A percentile compares a stretch with the other conserved stretches of the same genome.
These are phyloP conservation scores for Fonsecaea multimorphosa DNA, from an alignment of 2,329 filamentous ascomycete species.

Conservation along the genomic window DNA sequence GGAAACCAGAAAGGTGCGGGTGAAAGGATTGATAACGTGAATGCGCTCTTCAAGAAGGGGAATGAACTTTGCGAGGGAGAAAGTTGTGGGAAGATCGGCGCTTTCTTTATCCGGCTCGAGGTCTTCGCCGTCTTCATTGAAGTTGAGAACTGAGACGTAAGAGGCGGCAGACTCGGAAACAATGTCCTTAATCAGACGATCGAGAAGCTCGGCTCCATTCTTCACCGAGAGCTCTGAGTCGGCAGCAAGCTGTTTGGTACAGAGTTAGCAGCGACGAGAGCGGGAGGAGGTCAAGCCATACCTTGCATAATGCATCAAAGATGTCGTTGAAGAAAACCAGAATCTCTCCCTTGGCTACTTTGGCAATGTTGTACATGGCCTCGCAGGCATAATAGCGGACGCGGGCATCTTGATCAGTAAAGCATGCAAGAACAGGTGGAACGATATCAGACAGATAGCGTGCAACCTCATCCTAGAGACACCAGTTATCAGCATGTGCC, in stretches of 20 bases:
- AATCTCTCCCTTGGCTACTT: slow-evolving; percentile 97
- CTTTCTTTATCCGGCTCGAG: slow-evolving; percentile 47
- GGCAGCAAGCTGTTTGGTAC: slow-evolving; percentile 73
- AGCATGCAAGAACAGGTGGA: slow-evolving; percentile 94
- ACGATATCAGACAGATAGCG: slow-evolving; percentile 93
- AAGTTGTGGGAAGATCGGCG: slow-evolving; percentile 76
- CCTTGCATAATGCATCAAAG: slow-evolving; percentile 96
- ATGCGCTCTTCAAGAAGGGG: slow-evolving; percentile 93
- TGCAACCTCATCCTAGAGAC: slow-evolving; percentile 74
- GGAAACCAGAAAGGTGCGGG: slow-evolving; percentile 89
- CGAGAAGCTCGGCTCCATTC: slow-evolving; percentile 93
- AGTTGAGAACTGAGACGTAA: slow-evolving; percentile 87
- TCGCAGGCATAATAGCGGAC: slow-evolving; percentile 98
- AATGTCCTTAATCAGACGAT: slow-evolving; percentile 94
- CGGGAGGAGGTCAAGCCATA: slow-evolving; percentile 49
- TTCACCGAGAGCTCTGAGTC: slow-evolving; percentile 97
- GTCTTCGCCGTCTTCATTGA: slow-evolving; percentile 54
- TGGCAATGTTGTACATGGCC: slow-evolving; percentile 99
- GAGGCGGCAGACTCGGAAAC: slow-evolving; percentile 93
- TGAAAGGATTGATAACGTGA: slow-evolving; percentile 92
- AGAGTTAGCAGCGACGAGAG: slow-evolving; percentile 27
- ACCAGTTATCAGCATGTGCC: slow-evolving; percentile 7
- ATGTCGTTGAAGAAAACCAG: slow-evolving; percentile 97
- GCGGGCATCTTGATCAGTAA: slow-evolving; percentile 95
- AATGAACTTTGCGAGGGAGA: slow-evolving; percentile 89